Evolutionary conservation across 169 alveolate genomes (phyloP).

Genomic region (Plasmodium gallinaceum): DNA sequence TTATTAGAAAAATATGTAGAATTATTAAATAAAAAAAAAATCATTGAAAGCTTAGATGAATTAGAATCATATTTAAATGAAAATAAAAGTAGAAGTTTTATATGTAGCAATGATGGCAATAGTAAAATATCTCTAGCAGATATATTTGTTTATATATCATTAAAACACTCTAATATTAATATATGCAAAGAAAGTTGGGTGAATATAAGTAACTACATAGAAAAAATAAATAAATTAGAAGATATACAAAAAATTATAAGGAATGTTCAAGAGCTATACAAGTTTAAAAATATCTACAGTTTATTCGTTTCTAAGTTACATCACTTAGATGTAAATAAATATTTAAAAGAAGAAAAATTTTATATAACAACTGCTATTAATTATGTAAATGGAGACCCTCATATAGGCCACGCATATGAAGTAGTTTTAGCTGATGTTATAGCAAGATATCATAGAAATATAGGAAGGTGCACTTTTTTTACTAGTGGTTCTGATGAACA

Average conservation of each 20-base stretch:
- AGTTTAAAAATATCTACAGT: conserved; percentile 55
- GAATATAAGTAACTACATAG: conserved; percentile 33
- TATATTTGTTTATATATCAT: conserved; percentile 49
- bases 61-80: conserved; percentile 46
- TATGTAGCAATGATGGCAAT: background rate
- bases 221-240: conserved; percentile 41
- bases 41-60: conserved; percentile 67
- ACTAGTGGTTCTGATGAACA: conserved; percentile 95
- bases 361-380: conserved; percentile 95
- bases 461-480: conserved; percentile 88
- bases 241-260: conserved; percentile 48
- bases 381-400: conserved; percentile 95
- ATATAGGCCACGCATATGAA: conserved; percentile 94
- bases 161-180: conserved; percentile 36
- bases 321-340: conserved; percentile 33
- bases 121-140: conserved; percentile 37
- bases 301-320: conserved; percentile 52
- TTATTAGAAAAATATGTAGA: conserved; percentile 41
- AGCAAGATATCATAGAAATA: conserved; percentile 85
- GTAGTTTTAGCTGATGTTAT: conserved; percentile 85
- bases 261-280: conserved; percentile 36
- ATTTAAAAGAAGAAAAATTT: conserved; percentile 76
- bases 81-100: conserved; percentile 28
- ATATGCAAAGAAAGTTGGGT: conserved; percentile 71
- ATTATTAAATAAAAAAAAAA: conserved; percentile 36